A percentile compares a stretch with the other conserved stretches of the same genome.
Conservation (phyloP, 2,329 filamentous ascomycete genomes). For the Epichloe typhina region DNA sequence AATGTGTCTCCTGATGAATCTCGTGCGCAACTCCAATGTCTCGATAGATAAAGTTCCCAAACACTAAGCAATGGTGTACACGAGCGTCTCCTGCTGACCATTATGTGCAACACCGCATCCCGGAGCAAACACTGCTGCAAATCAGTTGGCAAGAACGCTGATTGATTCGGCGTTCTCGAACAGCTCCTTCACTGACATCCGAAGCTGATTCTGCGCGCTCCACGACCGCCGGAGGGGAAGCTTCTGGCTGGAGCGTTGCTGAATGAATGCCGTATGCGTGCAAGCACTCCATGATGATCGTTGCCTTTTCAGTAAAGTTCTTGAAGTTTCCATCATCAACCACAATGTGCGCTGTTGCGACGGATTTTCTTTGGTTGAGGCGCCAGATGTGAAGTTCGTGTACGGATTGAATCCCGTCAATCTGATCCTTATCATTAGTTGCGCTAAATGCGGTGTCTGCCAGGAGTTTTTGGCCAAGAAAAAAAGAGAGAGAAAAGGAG, state of each 20-base stretch:
- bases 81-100: no score
- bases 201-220: slow-evolving; percentile 5
- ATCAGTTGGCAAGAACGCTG: slow-evolving; percentile 32
- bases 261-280: slow-evolving; percentile 64
- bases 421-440: slow-evolving; percentile 24
- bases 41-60: neutral
- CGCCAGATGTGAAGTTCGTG: slow-evolving; percentile 67
- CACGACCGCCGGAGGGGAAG: slow-evolving; percentile 2
- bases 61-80: neutral
- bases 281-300: slow-evolving; percentile 53
- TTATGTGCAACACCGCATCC: slow-evolving; percentile 34
- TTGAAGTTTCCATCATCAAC: slow-evolving; percentile 43
- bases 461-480: neutral
- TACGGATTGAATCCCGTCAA: slow-evolving; percentile 51
- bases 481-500: no score
- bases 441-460: neutral
- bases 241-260: slow-evolving; percentile 56
- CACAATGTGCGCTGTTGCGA: slow-evolving; percentile 58
- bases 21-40: neutral
- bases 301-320: slow-evolving; percentile 47
- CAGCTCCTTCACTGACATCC: slow-evolving; percentile 6
- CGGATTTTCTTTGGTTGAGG: slow-evolving; percentile 53
- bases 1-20: no score
- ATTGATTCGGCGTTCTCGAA: slow-evolving; percentile 13
- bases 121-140: slow-evolving; percentile 37